Evolutionary conservation across 163 green algal genomes (phyloP).

Genomic region (Chlorella variabilis): DNA sequence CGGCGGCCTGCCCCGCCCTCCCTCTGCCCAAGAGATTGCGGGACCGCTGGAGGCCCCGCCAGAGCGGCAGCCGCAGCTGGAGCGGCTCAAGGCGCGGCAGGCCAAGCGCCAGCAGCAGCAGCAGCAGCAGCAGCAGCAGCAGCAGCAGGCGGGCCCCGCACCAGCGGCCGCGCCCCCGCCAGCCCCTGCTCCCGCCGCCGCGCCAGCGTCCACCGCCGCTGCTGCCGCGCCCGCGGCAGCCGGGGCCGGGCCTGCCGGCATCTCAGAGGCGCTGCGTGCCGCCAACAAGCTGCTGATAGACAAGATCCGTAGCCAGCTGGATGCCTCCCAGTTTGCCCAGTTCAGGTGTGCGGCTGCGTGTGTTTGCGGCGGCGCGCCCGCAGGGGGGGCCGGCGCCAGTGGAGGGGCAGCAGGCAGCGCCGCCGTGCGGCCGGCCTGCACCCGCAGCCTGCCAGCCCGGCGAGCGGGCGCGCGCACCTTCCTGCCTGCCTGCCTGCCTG

Average conservation of each 20-base stretch:
- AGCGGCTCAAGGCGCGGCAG: background rate
- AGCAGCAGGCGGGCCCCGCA: background rate
- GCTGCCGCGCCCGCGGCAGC: background rate
- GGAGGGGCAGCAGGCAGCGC: too few relatives aligned
- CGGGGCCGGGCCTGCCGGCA: constrained; percentile 11
- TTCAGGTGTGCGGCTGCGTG: constrained; percentile 10
- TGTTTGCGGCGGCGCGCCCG: background rate
- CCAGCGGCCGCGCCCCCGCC: background rate
- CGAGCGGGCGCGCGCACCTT: too few relatives aligned
- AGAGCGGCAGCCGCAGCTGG: background rate
- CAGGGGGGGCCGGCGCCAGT: too few relatives aligned
- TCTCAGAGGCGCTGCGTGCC: constrained; percentile 70
- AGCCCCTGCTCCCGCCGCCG: background rate
- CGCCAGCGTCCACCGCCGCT: constrained; percentile 40
- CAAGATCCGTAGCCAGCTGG: constrained; percentile 32
- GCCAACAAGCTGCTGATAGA: constrained; percentile 64
- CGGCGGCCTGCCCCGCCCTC: constrained; percentile 28
- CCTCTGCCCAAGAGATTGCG: constrained; percentile 14
- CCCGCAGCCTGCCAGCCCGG: too few relatives aligned
- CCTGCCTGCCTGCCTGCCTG: too few relatives aligned
- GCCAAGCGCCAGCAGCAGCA: background rate
- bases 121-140: background rate
- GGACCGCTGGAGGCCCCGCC: background rate
- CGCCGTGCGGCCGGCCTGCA: too few relatives aligned
- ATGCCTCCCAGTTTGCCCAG: constrained; percentile 7